These are phyloP conservation scores for Penicillium olsonii DNA, from an alignment of 2,329 filamentous ascomycete genomes.

Conservation along the genomic window DNA sequence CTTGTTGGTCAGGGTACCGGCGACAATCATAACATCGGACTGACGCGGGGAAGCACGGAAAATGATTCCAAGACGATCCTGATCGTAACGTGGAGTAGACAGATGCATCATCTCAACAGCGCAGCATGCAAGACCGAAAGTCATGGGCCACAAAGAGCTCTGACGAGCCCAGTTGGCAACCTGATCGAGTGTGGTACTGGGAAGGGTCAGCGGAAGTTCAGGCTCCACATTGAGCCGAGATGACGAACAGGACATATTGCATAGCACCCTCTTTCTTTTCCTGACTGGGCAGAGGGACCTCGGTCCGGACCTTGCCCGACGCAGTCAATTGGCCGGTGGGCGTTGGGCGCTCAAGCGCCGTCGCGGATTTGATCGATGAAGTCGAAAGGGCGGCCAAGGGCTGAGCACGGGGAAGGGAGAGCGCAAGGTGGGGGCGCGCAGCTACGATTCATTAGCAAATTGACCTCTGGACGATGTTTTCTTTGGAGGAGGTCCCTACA, in stretches of 20 bases:
- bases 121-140: constrained; percentile 87
- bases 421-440: constrained; percentile 31
- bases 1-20: constrained; percentile 88
- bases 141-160: constrained; percentile 88
- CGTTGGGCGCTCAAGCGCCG: constrained; percentile 41
- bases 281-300: constrained; percentile 52
- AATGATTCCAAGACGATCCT: constrained; percentile 84
- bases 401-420: constrained; percentile 36
- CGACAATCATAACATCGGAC: constrained; percentile 89
- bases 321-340: constrained; percentile 38
- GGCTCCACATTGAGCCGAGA: background rate
- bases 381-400: constrained; percentile 44
- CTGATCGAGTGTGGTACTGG: constrained; percentile 60
- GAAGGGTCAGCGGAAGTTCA: constrained; percentile 9
- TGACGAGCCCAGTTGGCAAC: constrained; percentile 87
- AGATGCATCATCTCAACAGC: constrained; percentile 94
- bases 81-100: constrained; percentile 86
- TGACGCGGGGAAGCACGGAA: constrained; percentile 84
- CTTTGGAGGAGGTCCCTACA: constrained; percentile 21
- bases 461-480: constrained; percentile 3
- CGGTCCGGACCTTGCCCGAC: constrained; percentile 48
- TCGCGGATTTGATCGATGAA: constrained; percentile 46
- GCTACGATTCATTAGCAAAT: constrained; percentile 24
- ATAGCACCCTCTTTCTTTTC: constrained; percentile 53
- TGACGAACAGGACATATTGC: constrained; percentile 53